phyloP scores from a whole-genome alignment of 2,329 filamentous ascomycete species.

The Fusarium algeriense region DNA sequence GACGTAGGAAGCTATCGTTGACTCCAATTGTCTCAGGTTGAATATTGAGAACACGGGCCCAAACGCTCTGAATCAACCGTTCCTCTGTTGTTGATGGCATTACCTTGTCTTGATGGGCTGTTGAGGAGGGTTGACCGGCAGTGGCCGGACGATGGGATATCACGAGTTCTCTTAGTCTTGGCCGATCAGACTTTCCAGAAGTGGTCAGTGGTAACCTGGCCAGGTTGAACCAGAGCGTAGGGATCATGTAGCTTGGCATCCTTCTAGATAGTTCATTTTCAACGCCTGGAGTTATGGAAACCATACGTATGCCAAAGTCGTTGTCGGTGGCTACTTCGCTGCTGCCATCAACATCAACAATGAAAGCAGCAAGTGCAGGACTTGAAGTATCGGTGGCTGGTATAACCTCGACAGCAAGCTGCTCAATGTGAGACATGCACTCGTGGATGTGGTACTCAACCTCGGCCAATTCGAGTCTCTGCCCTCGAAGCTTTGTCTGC shows the following conservation, averaged over 20 bases:
- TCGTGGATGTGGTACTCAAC: slow-evolving; percentile 28
- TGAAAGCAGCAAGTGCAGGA: background rate
- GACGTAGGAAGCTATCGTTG: too few relatives aligned
- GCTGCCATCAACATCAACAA: background rate
- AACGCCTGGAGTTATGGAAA: background rate
- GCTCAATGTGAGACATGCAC: background rate
- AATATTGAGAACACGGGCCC: too few relatives aligned
- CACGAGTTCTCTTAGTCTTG: slow-evolving; percentile 1
- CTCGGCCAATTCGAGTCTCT: slow-evolving; percentile 6
- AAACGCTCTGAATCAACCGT: too few relatives aligned
- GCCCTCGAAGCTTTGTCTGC: slow-evolving; percentile 51
- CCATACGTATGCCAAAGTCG: background rate
- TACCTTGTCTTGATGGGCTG: too few relatives aligned
- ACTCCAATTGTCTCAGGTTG: too few relatives aligned
- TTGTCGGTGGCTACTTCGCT: background rate
- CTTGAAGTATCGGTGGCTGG: background rate
- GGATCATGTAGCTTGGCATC: slow-evolving; percentile 7
- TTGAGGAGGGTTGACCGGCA: too few relatives aligned
- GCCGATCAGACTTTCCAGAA: slow-evolving; percentile 9
- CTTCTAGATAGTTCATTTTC: background rate
- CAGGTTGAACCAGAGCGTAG: slow-evolving; percentile 3
- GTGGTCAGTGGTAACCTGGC: background rate
- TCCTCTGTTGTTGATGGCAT: too few relatives aligned
- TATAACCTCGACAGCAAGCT: slow-evolving; percentile 2
- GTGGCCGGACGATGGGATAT: background rate